Evolutionary conservation across 192 early-diverging fungal species (phyloP).

Genomic region (Coemansia guatemalensis): DNA sequence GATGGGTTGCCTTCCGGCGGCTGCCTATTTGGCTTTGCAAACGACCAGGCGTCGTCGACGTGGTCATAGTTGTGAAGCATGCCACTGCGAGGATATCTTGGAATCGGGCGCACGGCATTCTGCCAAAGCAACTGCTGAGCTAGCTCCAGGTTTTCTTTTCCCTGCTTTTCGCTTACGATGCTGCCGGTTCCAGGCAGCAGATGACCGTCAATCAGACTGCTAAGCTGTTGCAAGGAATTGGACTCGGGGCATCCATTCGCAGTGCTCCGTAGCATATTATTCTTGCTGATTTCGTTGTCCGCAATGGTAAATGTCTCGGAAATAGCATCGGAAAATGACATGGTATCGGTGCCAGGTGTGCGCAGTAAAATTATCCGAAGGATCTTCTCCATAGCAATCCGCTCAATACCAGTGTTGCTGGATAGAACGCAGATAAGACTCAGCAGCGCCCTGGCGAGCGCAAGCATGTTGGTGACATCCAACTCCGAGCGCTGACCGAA

Average conservation of each 20-base stretch:
- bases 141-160: slow-evolving; percentile 7
- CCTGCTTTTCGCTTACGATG: neutral
- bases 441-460: slow-evolving; percentile 27
- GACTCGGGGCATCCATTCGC: neutral
- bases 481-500: neutral
- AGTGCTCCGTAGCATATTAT: slow-evolving; percentile 2
- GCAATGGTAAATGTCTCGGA: too few species aligned
- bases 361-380: slow-evolving; percentile 16
- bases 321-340: neutral
- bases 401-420: slow-evolving; percentile 13
- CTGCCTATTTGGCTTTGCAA: slow-evolving; percentile 16
- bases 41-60: slow-evolving; percentile 36
- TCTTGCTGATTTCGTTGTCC: too few species aligned
- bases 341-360: neutral
- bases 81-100: slow-evolving; percentile 43
- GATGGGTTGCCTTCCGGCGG: neutral
- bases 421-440: slow-evolving; percentile 8
- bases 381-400: slow-evolving; percentile 25
- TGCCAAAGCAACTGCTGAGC: slow-evolving; percentile 46
- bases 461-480: slow-evolving; percentile 5
- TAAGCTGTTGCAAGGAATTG: slow-evolving; percentile 11
- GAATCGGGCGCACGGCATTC: slow-evolving; percentile 42
- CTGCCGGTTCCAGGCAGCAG: slow-evolving; percentile 10
- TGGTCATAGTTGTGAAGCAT: slow-evolving; percentile 25
- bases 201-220: slow-evolving; percentile 15